Evolutionary conservation across 805 yeast species (phyloP), one percentile per base, ranked within the genome.

Genomic region (Blastobotrys parvus): DNA sequence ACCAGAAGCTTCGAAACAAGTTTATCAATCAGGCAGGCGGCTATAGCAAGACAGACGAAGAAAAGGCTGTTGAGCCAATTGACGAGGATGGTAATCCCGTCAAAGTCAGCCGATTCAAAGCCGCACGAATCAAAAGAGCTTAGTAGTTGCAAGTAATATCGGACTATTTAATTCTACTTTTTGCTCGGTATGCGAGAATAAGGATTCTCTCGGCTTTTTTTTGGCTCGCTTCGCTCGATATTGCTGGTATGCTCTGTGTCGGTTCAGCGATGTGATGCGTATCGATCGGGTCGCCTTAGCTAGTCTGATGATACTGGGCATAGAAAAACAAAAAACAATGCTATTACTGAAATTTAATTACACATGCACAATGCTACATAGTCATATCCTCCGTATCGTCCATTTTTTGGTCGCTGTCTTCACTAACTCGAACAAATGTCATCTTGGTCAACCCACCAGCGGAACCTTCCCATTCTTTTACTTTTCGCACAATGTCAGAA

Each of bases 381-480:
- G 29, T 25, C 7, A 25, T 25, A 25, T 25, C 29, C 29, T 25
- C 29, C 11, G 29, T 11, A 7, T 25, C 29, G 7, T 8, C 29
- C 29, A 25, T 8, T 25, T 8, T 25, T 25, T 7, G 11, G 7
- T 25, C 29, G 17, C 27, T 22, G 13, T 7, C 10, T 3, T 36
- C 39, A 8, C 17, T 27, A 3, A 61, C 42, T 23, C 62, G 48
- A 6, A 71, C 61, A 48, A 75, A 71, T 47, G 75, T 77, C 55
- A 87, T 67, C 16, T 74, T 70, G 33, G 81, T 78, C 41, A 80
- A 63, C 16, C 92, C 87, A 37, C 96, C 96, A 54, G 75, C 67
- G 8, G 84, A 77, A 21, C 92, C 89, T 54, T 83, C 82, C 97
- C 97, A 90, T 3, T 64, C 61, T 56, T 80, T 71, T 50, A 90